Percentiles rank a stretch among this genome's conserved stretches.
Evolutionary conservation across 352 stramenopile genomes (phyloP).

Genomic region (Globisporangium ultimum): DNA sequence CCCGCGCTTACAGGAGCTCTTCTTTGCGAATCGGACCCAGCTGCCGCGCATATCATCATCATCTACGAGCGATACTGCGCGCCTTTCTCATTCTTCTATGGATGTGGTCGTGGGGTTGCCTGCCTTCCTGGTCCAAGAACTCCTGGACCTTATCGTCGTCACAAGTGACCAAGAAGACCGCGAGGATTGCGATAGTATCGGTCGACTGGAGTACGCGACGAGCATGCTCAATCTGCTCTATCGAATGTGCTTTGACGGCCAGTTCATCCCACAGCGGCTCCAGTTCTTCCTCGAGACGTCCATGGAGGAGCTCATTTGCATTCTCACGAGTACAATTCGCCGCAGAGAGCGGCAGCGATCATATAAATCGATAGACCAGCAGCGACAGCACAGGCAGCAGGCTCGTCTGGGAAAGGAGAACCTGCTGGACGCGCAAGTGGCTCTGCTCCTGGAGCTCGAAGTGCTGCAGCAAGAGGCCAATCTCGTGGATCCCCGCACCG

Average conservation of each 20-base stretch:
- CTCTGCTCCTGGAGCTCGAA: conserved; percentile 48
- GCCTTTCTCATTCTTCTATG: not conserved
- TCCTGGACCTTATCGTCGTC: conserved; percentile 19
- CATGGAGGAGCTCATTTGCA: conserved; percentile 10
- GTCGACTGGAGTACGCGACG: conserved; percentile 22
- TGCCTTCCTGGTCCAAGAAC: conserved; percentile 26
- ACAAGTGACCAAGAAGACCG: conserved; percentile 10
- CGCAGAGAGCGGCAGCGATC: not conserved
- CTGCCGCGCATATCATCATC: not conserved
- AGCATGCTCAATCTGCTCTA: conserved; percentile 21
- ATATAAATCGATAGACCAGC: conserved; percentile 1
- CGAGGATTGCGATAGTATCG: conserved; percentile 8
- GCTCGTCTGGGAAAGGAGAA: conserved; percentile 22
- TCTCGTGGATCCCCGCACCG: conserved; percentile 5
- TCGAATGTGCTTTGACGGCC: conserved; percentile 21
- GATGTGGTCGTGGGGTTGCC: conserved; percentile 22
- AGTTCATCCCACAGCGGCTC: conserved; percentile 18
- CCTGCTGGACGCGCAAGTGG: conserved; percentile 41
- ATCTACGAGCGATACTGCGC: no score
- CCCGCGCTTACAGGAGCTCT: conserved; percentile 33
- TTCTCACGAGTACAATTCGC: conserved; percentile 10
- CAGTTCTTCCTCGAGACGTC: conserved; percentile 20
- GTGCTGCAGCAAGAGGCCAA: conserved; percentile 22
- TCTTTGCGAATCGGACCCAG: conserved; percentile 48
- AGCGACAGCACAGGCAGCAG: not conserved